These are phyloP conservation scores for Globisporangium spinosum DNA, from an alignment of 352 stramenopile species.

Conservation along the genomic window DNA sequence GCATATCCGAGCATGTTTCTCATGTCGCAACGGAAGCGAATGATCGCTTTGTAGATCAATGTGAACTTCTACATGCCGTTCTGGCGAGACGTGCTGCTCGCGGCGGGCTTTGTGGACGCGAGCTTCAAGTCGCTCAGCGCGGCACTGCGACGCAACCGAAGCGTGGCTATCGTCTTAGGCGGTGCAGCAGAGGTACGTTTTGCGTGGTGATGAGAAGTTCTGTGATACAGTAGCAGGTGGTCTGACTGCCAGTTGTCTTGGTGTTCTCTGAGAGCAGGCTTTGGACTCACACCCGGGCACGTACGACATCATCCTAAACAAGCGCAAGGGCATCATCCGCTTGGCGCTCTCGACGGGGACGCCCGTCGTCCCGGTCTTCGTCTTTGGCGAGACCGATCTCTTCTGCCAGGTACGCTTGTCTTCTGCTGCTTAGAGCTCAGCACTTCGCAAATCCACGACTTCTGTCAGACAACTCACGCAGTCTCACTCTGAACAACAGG, in stretches of 20 bases:
- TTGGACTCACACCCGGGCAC: conserved; percentile 39
- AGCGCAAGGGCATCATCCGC: conserved; percentile 61
- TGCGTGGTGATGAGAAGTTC: not conserved
- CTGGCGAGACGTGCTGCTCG: conserved; percentile 47
- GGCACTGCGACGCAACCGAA: conserved; percentile 29
- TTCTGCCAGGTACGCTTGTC: conserved; percentile 31
- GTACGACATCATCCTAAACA: conserved; percentile 58
- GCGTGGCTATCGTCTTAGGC: conserved; percentile 36
- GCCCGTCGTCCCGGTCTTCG: conserved; percentile 60
- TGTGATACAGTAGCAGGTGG: not conserved
- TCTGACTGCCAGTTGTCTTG: not conserved
- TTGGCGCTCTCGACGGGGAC: conserved; percentile 54
- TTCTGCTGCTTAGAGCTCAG: not conserved
- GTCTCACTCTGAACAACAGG: conserved; percentile 15
- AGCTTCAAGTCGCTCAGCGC: conserved; percentile 37
- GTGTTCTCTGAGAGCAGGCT: conserved; percentile 18
- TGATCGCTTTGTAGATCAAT: conserved; percentile 24
- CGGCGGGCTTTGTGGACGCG: conserved; percentile 47
- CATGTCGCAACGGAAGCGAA: not conserved
- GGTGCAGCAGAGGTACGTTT: conserved; percentile 38
- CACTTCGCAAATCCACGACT: not conserved
- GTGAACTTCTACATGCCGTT: conserved; percentile 52
- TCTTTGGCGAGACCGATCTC: conserved; percentile 65
- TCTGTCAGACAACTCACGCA: not conserved
- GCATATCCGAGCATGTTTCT: not conserved